Evolutionary conservation across 2,329 filamentous ascomycete species (phyloP), one percentile per base, ranked within the genome.

Genomic region (Torrubiella hemipterigena): DNA sequence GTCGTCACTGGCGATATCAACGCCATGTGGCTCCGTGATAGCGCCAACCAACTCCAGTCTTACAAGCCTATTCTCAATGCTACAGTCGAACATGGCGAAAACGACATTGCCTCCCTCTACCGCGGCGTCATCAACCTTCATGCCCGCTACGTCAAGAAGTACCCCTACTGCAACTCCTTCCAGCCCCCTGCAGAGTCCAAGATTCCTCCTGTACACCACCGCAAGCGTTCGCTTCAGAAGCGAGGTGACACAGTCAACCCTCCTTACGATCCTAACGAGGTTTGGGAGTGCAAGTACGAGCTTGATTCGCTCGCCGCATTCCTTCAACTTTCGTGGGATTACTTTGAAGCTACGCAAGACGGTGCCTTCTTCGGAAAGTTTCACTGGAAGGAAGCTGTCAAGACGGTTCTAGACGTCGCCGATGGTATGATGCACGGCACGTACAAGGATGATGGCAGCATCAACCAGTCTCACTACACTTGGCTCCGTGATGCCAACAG

Each of bases 261-360:
- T 0, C 56, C 65, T 17, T 78, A 82, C 17, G 81, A 81, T 44
- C 65, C 68, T 2, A 63, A 64, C 3, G 66, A 77, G 22, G 86
- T 93, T 1, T 95, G 91, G 49, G 89, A 95, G 54, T 95, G 89
- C 69, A 95, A 95, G 55, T 95, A 91, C 54, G 89, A 95, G 58
- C 74, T 95, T 27, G 87, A 95, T 59, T 89, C 82, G 9, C 68
- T 95, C 2, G 85, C 87, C 1, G 77, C 85, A 18, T 95, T 95
- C 54, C 65, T 96, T 7, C 74, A 83, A 25, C 65, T 96, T 5
- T 77, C 75, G 1, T 81, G 83, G 40, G 74, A 91, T 47, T 95
- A 93, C 60, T 73, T 82, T 56, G 65, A 73, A 15, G 67, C 72
- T 37, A 93, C 85, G 0, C 66, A 67, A 1, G 87, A 87, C 22